Evolutionary conservation across 768 basidiomycete genomes (phyloP).

Genomic region (Auriculariales sp.): DNA sequence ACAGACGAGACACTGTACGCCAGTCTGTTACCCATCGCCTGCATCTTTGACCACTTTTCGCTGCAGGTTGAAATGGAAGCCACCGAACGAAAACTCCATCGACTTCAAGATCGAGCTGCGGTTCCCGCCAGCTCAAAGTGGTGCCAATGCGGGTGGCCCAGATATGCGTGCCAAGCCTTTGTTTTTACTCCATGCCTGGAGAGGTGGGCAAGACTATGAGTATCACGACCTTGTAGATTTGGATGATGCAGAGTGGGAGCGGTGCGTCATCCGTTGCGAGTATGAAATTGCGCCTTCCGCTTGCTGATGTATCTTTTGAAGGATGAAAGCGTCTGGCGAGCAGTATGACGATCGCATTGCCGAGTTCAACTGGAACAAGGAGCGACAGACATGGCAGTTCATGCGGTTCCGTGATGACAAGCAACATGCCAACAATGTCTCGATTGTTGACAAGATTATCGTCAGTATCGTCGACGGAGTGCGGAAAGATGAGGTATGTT

Average conservation of each 20-base stretch:
- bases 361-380: slow-evolving; percentile 86
- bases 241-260: slow-evolving; percentile 85
- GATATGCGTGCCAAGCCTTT: slow-evolving; percentile 78
- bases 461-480: slow-evolving; percentile 89
- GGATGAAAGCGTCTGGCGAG: slow-evolving; percentile 70
- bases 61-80: slow-evolving; percentile 92
- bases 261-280: slow-evolving; percentile 32
- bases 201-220: slow-evolving; percentile 62
- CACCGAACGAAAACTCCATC: slow-evolving; percentile 92
- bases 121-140: slow-evolving; percentile 67
- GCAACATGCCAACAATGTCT: slow-evolving; percentile 75
- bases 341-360: slow-evolving; percentile 90
- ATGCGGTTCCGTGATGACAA: slow-evolving; percentile 95
- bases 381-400: slow-evolving; percentile 57
- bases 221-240: slow-evolving; percentile 77
- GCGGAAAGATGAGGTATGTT: slow-evolving; percentile 66
- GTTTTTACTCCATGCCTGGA: slow-evolving; percentile 72
- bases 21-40: neutral
- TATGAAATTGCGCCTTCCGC: neutral
- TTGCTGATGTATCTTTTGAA: slow-evolving; percentile 17
- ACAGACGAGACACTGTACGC: slow-evolving; percentile 83
- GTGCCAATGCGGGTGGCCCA: slow-evolving; percentile 38
- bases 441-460: slow-evolving; percentile 77
- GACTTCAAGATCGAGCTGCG: slow-evolving; percentile 95
- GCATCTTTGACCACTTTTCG: slow-evolving; percentile 1